These are phyloP conservation scores for Penicillium salamii DNA, from an alignment of 495 filamentous ascomycete genomes.

Conservation along the genomic window DNA sequence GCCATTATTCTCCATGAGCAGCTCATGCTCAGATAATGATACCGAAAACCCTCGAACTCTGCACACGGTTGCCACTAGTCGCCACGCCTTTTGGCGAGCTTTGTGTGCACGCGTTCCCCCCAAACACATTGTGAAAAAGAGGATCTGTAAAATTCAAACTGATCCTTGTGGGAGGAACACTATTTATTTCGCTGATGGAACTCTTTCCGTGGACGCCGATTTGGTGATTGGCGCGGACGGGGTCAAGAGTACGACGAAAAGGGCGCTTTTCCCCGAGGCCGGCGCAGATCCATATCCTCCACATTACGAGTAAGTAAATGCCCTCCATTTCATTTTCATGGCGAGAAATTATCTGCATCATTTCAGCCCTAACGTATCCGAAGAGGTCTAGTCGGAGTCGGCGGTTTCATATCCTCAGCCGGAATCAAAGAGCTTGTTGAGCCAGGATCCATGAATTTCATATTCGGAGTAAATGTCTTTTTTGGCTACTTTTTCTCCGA, in stretches of 20 bases:
- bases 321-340: no score
- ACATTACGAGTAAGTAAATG: conserved; percentile 37
- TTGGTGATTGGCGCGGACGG: conserved; percentile 63
- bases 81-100: conserved; percentile 35
- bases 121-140: conserved; percentile 26
- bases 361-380: no score
- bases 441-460: conserved; percentile 49
- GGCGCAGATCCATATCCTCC: conserved; percentile 32
- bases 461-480: conserved; percentile 53
- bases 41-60: conserved; percentile 9
- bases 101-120: conserved; percentile 31
- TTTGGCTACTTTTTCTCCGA: conserved; percentile 52
- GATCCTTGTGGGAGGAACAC: conserved; percentile 14
- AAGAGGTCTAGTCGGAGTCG: conserved; percentile 52
- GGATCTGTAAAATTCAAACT: conserved; percentile 22
- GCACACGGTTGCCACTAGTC: conserved; percentile 32
- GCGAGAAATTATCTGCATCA: neutral
- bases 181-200: conserved; percentile 31
- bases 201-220: conserved; percentile 39
- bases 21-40: neutral
- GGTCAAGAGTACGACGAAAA: conserved; percentile 48
- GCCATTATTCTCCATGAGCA: conserved; percentile 23
- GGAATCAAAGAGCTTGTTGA: conserved; percentile 22
- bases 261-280: conserved; percentile 40
- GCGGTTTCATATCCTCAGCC: conserved; percentile 46